phyloP scores from a whole-genome alignment of 805 yeast genomes.

The Lachancea sp. region DNA sequence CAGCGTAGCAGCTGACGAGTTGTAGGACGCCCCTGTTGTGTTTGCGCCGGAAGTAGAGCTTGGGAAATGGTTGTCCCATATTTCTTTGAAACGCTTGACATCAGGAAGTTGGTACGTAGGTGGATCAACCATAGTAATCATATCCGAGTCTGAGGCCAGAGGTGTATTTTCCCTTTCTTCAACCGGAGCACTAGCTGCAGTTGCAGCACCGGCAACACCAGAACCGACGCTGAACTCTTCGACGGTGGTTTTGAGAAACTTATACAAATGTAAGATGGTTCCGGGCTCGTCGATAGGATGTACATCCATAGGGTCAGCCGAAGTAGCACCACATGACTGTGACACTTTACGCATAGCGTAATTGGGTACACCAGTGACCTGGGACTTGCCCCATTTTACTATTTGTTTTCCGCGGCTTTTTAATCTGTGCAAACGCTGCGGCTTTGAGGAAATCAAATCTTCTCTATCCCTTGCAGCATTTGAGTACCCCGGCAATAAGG shows the following conservation, averaged over 20 bases:
- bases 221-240: constrained; percentile 7
- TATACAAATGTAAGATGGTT: constrained; percentile 6
- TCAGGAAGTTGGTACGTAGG: background rate
- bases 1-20: constrained; percentile 9
- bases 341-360: constrained; percentile 5
- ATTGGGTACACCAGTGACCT: constrained; percentile 4
- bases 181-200: background rate
- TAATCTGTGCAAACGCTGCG: constrained; percentile 9
- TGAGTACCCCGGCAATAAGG: constrained; percentile 5
- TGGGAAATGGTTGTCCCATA: constrained; percentile 9
- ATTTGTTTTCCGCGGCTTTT: constrained; percentile 10
- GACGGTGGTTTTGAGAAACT: constrained; percentile 9
- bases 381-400: constrained; percentile 8
- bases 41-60: background rate
- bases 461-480: background rate
- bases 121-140: constrained; percentile 7
- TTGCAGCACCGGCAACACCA: background rate
- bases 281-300: background rate
- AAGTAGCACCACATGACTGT: background rate
- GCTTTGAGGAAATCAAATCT: background rate
- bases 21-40: constrained; percentile 2
- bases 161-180: background rate
- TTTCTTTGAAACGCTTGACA: constrained; percentile 7
- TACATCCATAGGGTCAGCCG: background rate
- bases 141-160: constrained; percentile 5